phyloP scores from a whole-genome alignment of 768 basidiomycete genomes.

The Gloeopeniophorella convolvens region DNA sequence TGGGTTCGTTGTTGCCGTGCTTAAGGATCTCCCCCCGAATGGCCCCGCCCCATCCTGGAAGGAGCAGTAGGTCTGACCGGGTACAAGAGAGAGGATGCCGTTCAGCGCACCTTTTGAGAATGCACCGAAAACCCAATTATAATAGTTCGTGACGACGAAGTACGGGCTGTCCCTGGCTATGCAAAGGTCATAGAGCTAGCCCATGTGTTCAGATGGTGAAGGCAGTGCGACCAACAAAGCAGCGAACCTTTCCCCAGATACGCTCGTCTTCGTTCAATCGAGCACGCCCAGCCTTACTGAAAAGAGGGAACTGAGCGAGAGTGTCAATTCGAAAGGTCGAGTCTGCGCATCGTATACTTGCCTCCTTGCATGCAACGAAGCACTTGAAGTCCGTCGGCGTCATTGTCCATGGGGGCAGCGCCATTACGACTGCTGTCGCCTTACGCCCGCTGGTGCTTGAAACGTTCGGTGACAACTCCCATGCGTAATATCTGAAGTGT shows the following conservation, averaged over 20 bases:
- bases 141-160: conserved; percentile 24
- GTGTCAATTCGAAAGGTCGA: background rate
- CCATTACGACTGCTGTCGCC: conserved; percentile 12
- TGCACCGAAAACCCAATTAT: conserved; percentile 23
- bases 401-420: conserved; percentile 19
- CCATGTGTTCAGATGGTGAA: background rate
- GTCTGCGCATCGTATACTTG: background rate
- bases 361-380: conserved; percentile 16
- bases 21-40: conserved; percentile 5
- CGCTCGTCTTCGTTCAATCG: conserved; percentile 11
- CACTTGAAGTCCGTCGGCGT: conserved; percentile 12
- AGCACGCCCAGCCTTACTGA: background rate
- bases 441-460: conserved; percentile 2
- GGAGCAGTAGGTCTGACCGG: background rate
- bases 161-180: conserved; percentile 15
- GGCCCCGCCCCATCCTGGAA: conserved; percentile 16
- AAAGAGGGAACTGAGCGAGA: conserved; percentile 12
- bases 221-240: background rate
- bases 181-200: conserved; percentile 22
- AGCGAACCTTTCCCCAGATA: conserved; percentile 18
- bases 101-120: conserved; percentile 19
- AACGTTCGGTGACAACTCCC: conserved; percentile 4
- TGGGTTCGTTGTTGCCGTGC: conserved; percentile 2
- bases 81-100: background rate
- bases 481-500: conserved; percentile 11